These are phyloP conservation scores for Myxozyma neotropica DNA, from an alignment of 805 yeast species.

Conservation along the genomic window DNA sequence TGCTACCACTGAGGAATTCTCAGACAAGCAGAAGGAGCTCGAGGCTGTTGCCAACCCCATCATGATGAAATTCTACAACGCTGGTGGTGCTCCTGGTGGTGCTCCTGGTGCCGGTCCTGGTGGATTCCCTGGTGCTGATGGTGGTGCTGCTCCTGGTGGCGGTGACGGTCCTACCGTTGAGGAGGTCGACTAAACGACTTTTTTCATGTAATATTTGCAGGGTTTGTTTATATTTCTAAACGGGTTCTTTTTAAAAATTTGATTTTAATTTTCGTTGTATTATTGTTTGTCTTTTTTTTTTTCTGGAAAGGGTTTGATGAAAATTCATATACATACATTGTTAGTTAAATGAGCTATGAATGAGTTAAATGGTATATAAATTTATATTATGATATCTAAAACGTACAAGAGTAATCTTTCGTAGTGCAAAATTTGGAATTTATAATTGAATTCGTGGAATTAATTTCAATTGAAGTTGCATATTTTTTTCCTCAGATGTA, in stretches of 20 bases:
- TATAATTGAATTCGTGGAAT: no score
- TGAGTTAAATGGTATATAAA: no score
- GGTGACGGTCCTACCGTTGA: constrained; percentile 75
- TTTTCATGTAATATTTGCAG: constrained; percentile 3
- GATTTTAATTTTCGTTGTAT: constrained; percentile 2
- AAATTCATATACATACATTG: no score
- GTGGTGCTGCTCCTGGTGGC: constrained; percentile 54
- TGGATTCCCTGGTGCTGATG: constrained; percentile 59
- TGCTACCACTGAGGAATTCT: constrained; percentile 88
- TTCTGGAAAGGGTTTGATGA: constrained; percentile 1
- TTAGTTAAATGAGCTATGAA: no score
- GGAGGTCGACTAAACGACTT: constrained; percentile 64
- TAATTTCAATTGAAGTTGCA: no score
- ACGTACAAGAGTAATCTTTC: no score
- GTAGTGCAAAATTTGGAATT: no score
- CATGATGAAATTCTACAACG: constrained; percentile 95
- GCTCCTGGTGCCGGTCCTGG: constrained; percentile 65
- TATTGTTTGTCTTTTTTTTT: constrained; percentile 2
- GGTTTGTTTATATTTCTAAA: constrained; percentile 1
- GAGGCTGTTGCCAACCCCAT: constrained; percentile 95
- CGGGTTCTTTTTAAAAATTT: constrained; percentile 4
- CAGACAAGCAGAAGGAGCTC: constrained; percentile 92
- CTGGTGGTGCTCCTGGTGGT: constrained; percentile 67
- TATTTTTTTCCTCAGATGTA: no score
- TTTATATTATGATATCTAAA: no score